phyloP scores from a whole-genome alignment of 2,329 filamentous ascomycete species.

The Simplicillium aogashimaense region DNA sequence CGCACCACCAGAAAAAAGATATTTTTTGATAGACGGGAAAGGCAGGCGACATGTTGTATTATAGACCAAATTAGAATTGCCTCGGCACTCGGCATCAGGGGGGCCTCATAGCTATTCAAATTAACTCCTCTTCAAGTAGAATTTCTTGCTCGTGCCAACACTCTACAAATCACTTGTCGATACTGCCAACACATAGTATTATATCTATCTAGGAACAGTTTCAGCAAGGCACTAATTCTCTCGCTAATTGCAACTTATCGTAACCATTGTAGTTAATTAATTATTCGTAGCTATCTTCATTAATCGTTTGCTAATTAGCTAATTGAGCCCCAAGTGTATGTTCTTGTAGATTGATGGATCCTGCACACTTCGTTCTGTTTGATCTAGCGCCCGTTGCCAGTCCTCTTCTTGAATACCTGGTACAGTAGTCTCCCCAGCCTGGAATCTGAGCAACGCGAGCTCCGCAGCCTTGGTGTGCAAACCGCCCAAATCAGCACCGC shows the following conservation, averaged over 20 bases:
- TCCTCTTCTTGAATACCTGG: conserved; percentile 26
- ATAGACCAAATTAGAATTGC: not conserved
- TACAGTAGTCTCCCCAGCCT: conserved; percentile 16
- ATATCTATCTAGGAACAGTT: too few species aligned
- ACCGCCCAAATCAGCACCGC: conserved; percentile 51
- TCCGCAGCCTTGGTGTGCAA: conserved; percentile 38
- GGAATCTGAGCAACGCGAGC: conserved; percentile 32
- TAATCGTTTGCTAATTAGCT: too few species aligned
- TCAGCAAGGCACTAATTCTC: too few species aligned
- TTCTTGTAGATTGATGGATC: conserved; percentile 35
- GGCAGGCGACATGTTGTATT: conserved; percentile 3
- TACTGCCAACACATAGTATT: too few species aligned
- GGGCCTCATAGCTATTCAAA: conserved; percentile 15
- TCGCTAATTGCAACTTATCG: too few species aligned
- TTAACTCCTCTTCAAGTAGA: conserved; percentile 22
- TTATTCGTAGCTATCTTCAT: too few species aligned
- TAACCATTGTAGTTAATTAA: too few species aligned
- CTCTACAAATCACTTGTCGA: too few species aligned
- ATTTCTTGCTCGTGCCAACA: too few species aligned
- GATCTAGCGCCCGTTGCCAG: conserved; percentile 41
- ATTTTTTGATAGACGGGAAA: conserved; percentile 22
- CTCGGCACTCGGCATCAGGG: conserved; percentile 16
- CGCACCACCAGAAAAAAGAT: too few species aligned
- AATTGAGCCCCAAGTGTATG: too few species aligned
- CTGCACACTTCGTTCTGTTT: conserved; percentile 39